These are phyloP conservation scores for Ceriops tagal DNA, from an alignment of 345 rosid genomes.

Conservation along the genomic window DNA sequence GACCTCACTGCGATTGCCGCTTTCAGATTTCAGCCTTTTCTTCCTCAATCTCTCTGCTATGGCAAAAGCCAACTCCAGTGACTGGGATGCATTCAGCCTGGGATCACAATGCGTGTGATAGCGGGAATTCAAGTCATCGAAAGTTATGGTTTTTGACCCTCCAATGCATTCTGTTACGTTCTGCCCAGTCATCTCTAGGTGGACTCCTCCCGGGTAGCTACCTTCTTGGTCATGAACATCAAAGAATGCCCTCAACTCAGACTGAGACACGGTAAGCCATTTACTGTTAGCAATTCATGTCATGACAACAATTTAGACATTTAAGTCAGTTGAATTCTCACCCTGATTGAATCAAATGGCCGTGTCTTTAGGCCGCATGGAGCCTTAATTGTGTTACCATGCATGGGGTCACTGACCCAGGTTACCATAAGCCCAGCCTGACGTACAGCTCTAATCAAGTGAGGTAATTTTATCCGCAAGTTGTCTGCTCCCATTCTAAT, in stretches of 20 bases:
- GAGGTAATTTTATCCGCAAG: conserved; percentile 57
- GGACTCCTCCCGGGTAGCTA: conserved; percentile 56
- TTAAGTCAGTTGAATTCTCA: conserved; percentile 3
- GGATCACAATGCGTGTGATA: conserved; percentile 59
- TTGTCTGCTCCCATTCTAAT: conserved; percentile 70
- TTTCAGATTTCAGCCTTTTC: conserved; percentile 20
- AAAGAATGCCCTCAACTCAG: conserved; percentile 55
- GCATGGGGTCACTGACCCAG: conserved; percentile 76
- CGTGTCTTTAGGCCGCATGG: conserved; percentile 62
- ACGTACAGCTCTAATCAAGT: conserved; percentile 52
- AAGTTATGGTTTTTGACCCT: conserved; percentile 50
- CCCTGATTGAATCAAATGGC: conserved; percentile 53
- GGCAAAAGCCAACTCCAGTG: conserved; percentile 54
- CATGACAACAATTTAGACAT: neutral
- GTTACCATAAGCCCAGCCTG: conserved; percentile 65
- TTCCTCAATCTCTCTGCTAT: conserved; percentile 48
- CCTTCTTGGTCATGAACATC: conserved; percentile 66
- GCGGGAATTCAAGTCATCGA: conserved; percentile 51
- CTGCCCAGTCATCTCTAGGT: conserved; percentile 59
- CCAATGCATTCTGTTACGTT: conserved; percentile 62
- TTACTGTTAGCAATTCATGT: neutral
- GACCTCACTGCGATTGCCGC: conserved; percentile 1
- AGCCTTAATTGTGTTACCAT: conserved; percentile 62
- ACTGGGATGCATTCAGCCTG: conserved; percentile 53
- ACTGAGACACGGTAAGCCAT: conserved; percentile 22